A percentile compares a stretch with the other conserved stretches of the same genome.
Conservation (phyloP, 306 rosid species). For the Cercis canadensis region DNA sequence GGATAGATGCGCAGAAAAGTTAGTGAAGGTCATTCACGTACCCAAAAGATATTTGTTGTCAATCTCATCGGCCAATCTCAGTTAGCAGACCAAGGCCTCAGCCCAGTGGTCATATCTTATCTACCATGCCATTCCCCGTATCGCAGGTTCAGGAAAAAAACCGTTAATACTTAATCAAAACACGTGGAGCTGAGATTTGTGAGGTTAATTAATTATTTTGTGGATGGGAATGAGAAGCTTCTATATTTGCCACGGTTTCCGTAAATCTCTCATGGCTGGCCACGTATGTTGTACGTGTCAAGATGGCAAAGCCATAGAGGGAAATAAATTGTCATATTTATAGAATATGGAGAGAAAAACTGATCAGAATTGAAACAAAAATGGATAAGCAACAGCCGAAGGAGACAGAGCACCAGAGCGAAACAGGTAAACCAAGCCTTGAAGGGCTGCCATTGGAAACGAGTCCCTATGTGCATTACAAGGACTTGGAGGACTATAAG, state of each 20-base stretch:
- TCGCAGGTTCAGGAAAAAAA: not conserved
- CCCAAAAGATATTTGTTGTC: too few species aligned
- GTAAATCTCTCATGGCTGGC: not conserved
- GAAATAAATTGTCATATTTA: not conserved
- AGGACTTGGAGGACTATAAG: conserved; percentile 84
- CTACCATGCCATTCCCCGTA: too few species aligned
- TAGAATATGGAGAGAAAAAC: not conserved
- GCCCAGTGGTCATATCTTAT: too few species aligned
- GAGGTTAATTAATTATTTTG: not conserved
- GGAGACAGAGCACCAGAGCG: conserved; percentile 22
- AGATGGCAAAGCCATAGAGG: not conserved
- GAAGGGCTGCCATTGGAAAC: conserved; percentile 70
- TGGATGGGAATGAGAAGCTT: conserved; percentile 4
- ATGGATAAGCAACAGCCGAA: conserved; percentile 39
- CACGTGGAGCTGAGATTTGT: not conserved
- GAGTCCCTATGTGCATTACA: conserved; percentile 71
- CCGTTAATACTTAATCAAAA: not conserved
- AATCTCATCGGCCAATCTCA: too few species aligned
- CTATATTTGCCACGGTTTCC: conserved; percentile 22
- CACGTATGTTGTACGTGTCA: conserved; percentile 39
- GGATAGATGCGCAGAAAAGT: too few species aligned
- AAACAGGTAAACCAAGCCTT: conserved; percentile 24
- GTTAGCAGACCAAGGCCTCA: too few species aligned
- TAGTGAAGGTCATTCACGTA: too few species aligned
- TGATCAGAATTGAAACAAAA: not conserved